phyloP scores from a whole-genome alignment of 1,284 basidiomycete species.

The Papiliotrema nemorosa region DNA sequence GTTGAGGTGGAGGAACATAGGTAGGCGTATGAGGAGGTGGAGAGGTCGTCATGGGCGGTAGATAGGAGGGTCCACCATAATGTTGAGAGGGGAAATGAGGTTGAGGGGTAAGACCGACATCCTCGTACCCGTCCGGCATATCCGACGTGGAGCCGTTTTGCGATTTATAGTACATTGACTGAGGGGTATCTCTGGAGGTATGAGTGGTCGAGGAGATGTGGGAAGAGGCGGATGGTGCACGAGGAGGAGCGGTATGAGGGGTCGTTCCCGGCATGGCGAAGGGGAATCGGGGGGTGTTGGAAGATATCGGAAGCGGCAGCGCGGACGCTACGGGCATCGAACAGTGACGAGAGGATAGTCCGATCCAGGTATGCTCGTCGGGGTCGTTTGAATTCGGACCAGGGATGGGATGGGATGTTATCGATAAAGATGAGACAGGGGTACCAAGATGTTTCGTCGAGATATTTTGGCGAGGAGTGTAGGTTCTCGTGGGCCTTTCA shows the following conservation, averaged over 20 bases:
- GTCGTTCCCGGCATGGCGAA: not conserved
- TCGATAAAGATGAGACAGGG: not conserved
- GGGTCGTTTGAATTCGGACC: too few relatives aligned
- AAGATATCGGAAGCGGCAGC: not conserved
- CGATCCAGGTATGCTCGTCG: too few relatives aligned
- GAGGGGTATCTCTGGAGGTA: too few relatives aligned
- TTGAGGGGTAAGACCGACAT: not conserved
- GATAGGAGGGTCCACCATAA: conserved; percentile 13
- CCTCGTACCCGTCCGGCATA: too few relatives aligned
- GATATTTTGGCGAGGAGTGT: too few relatives aligned
- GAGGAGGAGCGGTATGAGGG: not conserved
- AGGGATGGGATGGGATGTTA: not conserved
- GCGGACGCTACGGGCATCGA: too few relatives aligned
- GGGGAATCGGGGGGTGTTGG: not conserved
- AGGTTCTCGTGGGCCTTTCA: too few relatives aligned
- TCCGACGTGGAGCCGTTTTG: too few relatives aligned
- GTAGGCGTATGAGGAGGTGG: conserved; percentile 40
- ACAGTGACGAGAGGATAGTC: too few relatives aligned
- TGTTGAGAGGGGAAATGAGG: not conserved
- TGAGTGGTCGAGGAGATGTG: too few relatives aligned
- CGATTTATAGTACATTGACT: too few relatives aligned
- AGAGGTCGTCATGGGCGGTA: conserved; percentile 41
- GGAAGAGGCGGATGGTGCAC: not conserved
- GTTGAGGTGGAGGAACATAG: conserved; percentile 44
- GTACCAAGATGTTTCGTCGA: not conserved